Evolutionary conservation across 176 grass and related monocot species (phyloP).

Genomic region (Oryza officinalis): DNA sequence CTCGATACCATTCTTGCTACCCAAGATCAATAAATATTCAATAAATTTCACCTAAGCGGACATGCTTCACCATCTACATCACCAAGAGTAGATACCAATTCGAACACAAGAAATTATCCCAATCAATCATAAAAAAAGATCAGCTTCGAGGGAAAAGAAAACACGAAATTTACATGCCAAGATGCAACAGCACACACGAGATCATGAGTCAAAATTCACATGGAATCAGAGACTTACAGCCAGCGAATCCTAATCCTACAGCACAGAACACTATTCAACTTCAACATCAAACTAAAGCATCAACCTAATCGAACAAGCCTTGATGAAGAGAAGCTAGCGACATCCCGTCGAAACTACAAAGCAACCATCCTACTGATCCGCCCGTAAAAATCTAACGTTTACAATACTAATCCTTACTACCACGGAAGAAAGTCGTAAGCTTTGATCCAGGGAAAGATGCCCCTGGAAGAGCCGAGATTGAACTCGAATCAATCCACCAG

Average conservation of each 20-base stretch:
- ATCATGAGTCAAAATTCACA: not conserved
- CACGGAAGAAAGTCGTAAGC: not conserved
- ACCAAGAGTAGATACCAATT: not conserved
- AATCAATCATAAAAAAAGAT: slow-evolving; percentile 11
- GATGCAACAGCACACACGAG: not conserved
- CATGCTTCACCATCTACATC: not conserved
- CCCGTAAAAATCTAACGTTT: not conserved
- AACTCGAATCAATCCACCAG: slow-evolving; percentile 17
- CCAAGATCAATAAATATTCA: not conserved
- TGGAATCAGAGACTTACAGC: not conserved
- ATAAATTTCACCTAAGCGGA: not conserved
- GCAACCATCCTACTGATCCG: slow-evolving; percentile 31
- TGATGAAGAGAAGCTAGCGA: slow-evolving; percentile 1
- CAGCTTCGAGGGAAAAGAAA: not conserved
- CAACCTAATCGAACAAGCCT: not conserved
- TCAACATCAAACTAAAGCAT: not conserved
- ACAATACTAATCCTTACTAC: not conserved
- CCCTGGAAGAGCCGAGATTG: slow-evolving; percentile 19
- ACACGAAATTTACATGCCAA: not conserved
- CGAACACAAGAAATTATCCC: not conserved
- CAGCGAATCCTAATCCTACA: slow-evolving; percentile 27
- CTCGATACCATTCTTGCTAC: not conserved
- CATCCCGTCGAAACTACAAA: not conserved
- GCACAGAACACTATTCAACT: not conserved
- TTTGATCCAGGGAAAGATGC: slow-evolving; percentile 29